Base-by-base conservation (phyloP, 352 stramenopile genomes). In the Pythium brassicae region DNA sequence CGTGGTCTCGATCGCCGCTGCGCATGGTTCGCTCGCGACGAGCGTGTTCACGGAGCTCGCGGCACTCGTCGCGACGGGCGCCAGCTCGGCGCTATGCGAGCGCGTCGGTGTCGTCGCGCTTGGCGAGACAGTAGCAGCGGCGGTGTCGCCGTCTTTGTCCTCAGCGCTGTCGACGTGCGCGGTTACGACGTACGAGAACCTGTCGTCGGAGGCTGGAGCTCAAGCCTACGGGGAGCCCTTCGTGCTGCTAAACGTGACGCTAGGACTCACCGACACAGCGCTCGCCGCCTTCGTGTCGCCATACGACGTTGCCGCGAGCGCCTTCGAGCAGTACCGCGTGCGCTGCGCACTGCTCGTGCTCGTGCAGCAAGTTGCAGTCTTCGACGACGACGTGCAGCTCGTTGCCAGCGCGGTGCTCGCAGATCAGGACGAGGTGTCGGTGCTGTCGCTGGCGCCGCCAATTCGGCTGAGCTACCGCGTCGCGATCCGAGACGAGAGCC, bases 321-420 rank as follows among this genome's bases (percentile, higher is more conserved):
- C 11, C 4, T 68, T 73, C 20, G 22, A 45, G 0, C 32, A 60
- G 11, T 58, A 65, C 26, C 54, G 35, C 3, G 20, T 70, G 39
- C 65, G 65, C 22, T 61, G 54, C 34, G 65, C 53, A 1, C 48
- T 73, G 20, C 50, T 73, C 10, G 19, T 59, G 0, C 53, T 69
- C 1, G 20, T 74, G 4, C 57, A 74, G 44, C 42, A 51, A 14
- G 51, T 68, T 4, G 37, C 60, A 5, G 32, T 68, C 1, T 50
- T 22, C 10, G 26, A 63, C 25, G 25, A 45, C 1, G 40, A 65
- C 14, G 11, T 70, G 2, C 10, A n/a, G 22, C 43, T 55, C 6
- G 14, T 53, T 17, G 19, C 37, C 23, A 40, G 4, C 47, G 3
- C 2, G 9, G 29, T 22, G 15, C 26, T 52, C 39, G 15, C 15